phyloP scores from a whole-genome alignment of 2,329 filamentous ascomycete genomes.

The Colletotrichum sp. region DNA sequence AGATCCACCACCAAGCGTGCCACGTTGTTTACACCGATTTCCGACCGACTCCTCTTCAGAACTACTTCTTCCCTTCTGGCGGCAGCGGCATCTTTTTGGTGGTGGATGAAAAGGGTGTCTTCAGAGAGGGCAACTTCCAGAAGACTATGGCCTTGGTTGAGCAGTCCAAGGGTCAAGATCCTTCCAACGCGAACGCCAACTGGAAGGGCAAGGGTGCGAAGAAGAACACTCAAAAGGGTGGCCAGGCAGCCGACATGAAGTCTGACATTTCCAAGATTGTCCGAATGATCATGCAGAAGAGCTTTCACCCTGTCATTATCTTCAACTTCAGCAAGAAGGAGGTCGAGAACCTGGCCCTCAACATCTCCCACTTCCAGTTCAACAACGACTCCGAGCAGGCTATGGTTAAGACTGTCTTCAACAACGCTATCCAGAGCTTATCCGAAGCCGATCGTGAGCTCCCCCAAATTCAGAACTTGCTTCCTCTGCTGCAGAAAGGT shows the following conservation, averaged over 20 bases:
- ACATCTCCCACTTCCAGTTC: slow-evolving; percentile 87
- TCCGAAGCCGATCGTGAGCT: slow-evolving; percentile 89
- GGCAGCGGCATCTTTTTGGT: slow-evolving; percentile 92
- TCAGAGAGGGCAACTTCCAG: slow-evolving; percentile 97
- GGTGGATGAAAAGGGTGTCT: slow-evolving; percentile 95
- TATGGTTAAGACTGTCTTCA: slow-evolving; percentile 93
- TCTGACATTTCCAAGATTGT: slow-evolving; percentile 97
- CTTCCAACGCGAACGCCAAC: slow-evolving; percentile 78
- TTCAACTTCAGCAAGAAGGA: slow-evolving; percentile 99
- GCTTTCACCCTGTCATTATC: slow-evolving; percentile 96
- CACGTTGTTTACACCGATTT: slow-evolving; percentile 99
- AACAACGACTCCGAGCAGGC: slow-evolving; percentile 95
- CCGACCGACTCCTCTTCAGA: slow-evolving; percentile 92
- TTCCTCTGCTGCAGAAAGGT: slow-evolving; percentile 86
- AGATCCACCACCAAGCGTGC: slow-evolving; percentile 96
- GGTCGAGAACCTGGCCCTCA: slow-evolving; percentile 87
- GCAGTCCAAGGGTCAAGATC: slow-evolving; percentile 84
- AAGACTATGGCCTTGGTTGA: slow-evolving; percentile 91
- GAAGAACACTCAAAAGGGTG: slow-evolving; percentile 90
- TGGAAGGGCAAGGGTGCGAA: slow-evolving; percentile 88
- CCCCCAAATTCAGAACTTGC: slow-evolving; percentile 87
- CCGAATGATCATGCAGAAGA: slow-evolving; percentile 98
- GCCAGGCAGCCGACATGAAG: slow-evolving; percentile 63
- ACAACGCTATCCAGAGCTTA: slow-evolving; percentile 88
- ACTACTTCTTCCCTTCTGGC: slow-evolving; percentile 95